Percentiles rank a stretch among this genome's conserved stretches.
phyloP scores from a whole-genome alignment of 1,284 basidiomycete genomes.

The Sanghuangporus weigelae region DNA sequence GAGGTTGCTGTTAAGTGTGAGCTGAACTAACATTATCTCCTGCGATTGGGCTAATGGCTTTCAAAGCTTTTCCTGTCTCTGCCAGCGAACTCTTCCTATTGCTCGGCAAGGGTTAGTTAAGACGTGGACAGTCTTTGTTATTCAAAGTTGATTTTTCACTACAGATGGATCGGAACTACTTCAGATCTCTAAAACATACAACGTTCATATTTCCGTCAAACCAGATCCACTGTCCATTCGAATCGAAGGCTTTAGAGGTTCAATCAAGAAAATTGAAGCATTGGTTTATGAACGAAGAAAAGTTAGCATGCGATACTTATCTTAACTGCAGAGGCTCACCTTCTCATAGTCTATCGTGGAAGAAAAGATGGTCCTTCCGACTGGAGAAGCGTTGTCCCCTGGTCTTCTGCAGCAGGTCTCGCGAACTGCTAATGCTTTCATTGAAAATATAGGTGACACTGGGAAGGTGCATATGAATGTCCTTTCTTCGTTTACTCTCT shows the following conservation, averaged over 20 bases:
- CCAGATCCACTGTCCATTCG: slow-evolving; percentile 50
- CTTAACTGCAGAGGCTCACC: background rate
- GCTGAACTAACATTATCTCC: background rate
- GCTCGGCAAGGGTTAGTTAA: slow-evolving; percentile 56
- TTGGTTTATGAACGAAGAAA: slow-evolving; percentile 43
- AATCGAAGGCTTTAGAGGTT: slow-evolving; percentile 50
- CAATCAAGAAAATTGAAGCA: slow-evolving; percentile 39
- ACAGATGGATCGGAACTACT: slow-evolving; percentile 62
- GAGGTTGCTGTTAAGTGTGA: slow-evolving; percentile 49
- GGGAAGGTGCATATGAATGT: slow-evolving; percentile 38
- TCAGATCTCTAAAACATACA: slow-evolving; percentile 50
- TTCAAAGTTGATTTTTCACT: slow-evolving; percentile 5
- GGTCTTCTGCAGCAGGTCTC: slow-evolving; percentile 58
- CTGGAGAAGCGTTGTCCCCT: slow-evolving; percentile 33
- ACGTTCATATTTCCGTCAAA: slow-evolving; percentile 57
- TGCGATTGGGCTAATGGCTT: slow-evolving; percentile 6
- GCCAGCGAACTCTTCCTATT: slow-evolving; percentile 62
- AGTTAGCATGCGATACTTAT: slow-evolving; percentile 28
- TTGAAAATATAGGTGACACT: slow-evolving; percentile 42
- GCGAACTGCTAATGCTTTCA: slow-evolving; percentile 56
- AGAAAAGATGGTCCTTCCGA: slow-evolving; percentile 45
- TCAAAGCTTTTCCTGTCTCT: slow-evolving; percentile 49
- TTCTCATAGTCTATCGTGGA: slow-evolving; percentile 42
- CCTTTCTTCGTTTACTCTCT: slow-evolving; percentile 2
- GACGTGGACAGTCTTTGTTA: slow-evolving; percentile 4